Evolutionary conservation across 2,329 filamentous ascomycete species (phyloP), one percentile per base, ranked within the genome.

Genomic region (Chaetomium olivaceum): DNA sequence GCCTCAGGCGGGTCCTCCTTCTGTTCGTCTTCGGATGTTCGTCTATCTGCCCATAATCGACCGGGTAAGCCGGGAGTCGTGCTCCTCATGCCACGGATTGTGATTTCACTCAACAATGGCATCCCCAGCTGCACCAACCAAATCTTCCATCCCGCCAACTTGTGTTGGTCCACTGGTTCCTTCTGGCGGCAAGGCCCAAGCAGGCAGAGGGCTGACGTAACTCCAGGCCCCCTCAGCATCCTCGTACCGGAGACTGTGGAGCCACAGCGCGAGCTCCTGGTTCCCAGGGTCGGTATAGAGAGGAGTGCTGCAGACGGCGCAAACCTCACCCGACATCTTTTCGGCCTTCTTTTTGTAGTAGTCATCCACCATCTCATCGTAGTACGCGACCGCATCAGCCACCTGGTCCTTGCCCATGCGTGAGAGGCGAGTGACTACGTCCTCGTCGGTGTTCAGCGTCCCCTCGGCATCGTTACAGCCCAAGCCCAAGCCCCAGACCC

Each of bases 391-490:
- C 0, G 95, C 93, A 73, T 96, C 90, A 1, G 94, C 92, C 9
- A 94, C 87, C 72, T 99, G 93, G 19, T 93, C 89, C 77, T 98
- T 98, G 70, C 95, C 95, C 92, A 99, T 97, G 36, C 89, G 87
- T 36, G 89, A 88, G 4, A 99, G 85, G 1, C 92, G 87, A 23
- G 88, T 89, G 76, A 99, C 93, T 71, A 99, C 90, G 74, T 96
- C 92, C 67, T 95, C 91, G 76, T 99, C 95, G 51, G 89, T 87
- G 64, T 92, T 89, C 29, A 85, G 85, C 23, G 83, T 83, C 3
- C 85, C 87, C 58, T 94, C 89, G 16, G 82, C 80, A 68, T 89
- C 87, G 63, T 85, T 81, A 62, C 79, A 85, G 19, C 92, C 95
- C 0, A 99, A 86, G 11, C 89, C 85, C 0, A 89, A 82, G 0